Base-by-base conservation (phyloP, 768 basidiomycete species). In the Pleurotus cornucopiae region DNA sequence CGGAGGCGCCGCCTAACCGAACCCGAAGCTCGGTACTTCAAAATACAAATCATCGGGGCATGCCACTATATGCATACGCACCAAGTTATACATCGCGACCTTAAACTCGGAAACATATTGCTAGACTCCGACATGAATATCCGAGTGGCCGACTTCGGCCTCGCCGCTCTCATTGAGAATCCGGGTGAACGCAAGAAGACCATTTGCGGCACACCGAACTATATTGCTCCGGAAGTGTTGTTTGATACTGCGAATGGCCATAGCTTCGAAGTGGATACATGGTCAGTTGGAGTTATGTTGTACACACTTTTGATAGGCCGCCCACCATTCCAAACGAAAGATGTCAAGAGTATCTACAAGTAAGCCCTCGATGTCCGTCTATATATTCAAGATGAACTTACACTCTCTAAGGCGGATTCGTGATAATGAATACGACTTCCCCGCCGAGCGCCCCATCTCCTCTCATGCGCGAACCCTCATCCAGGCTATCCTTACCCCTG, bases 301-400 rank as follows among this genome's bases (percentile, higher is more conserved):
- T 98, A 98, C 66, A 99, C 96, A 1, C 84, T 98, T 51, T 76
- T 96, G 30, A 79, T 98, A 30, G 97, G 97, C 11, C 85, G 89
- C n/a, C 96, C 96, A 1, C 96, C 96, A 0, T 99, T 99, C 77
- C 97, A 99, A 70, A 98, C 94, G 13, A 94, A 97, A 67, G 94
- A 98, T 52, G 94, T 98, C 64, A 97, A 98, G 71, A 86, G 85
- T 9, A 98, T 98, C 58, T 97, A 98, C 73, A 88, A 93, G 89
- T 89, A 65, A 70, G 84, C 30, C 58, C 13, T 13, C 30, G 45
- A n/a, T 56, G 23, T 39, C 5, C 4, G 47, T 3, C 1, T 38
- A 12, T 38, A 1, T 48, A 12, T 2, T 46, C 9, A 37, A 43
- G 54, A 18, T 56, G 60, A 30, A 64, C 51, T 13, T 52, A 44